These are phyloP conservation scores for Phytophthora megakarya DNA, from an alignment of 352 stramenopile species.

Conservation along the genomic window DNA sequence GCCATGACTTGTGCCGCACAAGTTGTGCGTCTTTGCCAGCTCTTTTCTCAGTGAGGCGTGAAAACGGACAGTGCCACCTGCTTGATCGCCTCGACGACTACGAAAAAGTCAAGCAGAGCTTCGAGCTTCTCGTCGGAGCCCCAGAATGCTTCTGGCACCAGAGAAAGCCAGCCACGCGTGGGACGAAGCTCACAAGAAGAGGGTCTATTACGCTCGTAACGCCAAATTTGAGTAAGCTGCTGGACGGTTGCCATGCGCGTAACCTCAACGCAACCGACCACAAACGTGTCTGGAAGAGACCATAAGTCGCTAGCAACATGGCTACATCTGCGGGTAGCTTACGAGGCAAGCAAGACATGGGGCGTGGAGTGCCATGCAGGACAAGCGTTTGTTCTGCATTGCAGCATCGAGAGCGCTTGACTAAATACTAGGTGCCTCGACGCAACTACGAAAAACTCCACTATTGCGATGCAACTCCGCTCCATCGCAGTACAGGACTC, in stretches of 20 bases:
- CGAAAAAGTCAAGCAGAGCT: slow-evolving; percentile 23
- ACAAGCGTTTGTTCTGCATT: not conserved
- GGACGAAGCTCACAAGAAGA: slow-evolving; percentile 30
- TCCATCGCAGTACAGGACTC: slow-evolving; percentile 11
- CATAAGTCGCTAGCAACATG: slow-evolving; percentile 20
- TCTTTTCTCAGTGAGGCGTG: slow-evolving; percentile 14
- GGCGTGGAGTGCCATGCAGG: slow-evolving; percentile 1
- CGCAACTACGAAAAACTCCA: slow-evolving; percentile 3
- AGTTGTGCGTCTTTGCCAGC: not conserved
- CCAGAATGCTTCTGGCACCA: slow-evolving; percentile 24
- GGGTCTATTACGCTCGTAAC: slow-evolving; percentile 26
- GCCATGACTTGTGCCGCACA: slow-evolving; percentile 21
- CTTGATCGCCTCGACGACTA: slow-evolving; percentile 8
- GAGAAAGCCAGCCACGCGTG: slow-evolving; percentile 36
- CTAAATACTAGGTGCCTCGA: not conserved
- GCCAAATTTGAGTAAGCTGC: slow-evolving; percentile 22
- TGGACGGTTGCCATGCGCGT: not conserved
- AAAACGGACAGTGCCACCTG: slow-evolving; percentile 24
- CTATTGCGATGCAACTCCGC: slow-evolving; percentile 24
- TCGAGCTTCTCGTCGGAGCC: slow-evolving; percentile 17
- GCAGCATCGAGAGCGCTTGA: slow-evolving; percentile 5
- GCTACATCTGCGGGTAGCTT: slow-evolving; percentile 17
- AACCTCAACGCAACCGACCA: slow-evolving; percentile 35
- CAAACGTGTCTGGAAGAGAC: slow-evolving; percentile 1
- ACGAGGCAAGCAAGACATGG: slow-evolving; percentile 8